A percentile compares a stretch with the other conserved stretches of the same genome.
These are phyloP conservation scores for Rhinocladiella similis DNA, from an alignment of 2,329 filamentous ascomycete species.

Conservation along the genomic window DNA sequence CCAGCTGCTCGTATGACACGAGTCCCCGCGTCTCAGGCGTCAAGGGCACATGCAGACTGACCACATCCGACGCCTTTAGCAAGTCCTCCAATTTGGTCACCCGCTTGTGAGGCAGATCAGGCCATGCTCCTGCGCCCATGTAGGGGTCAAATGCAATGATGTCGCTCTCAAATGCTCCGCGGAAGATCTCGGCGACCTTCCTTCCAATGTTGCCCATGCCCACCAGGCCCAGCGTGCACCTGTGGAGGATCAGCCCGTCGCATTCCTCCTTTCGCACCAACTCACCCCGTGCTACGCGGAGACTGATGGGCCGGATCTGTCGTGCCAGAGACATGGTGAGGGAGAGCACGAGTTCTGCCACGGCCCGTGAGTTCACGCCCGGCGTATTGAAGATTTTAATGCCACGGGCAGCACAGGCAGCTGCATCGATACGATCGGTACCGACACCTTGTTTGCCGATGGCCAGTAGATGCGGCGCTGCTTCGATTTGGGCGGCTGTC, in stretches of 20 bases:
- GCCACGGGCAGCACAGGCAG: background rate
- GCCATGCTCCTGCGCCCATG: constrained; percentile 3
- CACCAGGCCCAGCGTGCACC: no score
- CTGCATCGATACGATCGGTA: background rate
- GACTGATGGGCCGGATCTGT: no score
- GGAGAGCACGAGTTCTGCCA: no score
- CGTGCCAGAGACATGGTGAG: no score
- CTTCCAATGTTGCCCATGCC: no score
- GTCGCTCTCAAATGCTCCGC: no score
- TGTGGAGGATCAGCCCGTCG: no score
- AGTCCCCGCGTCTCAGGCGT: constrained; percentile 36
- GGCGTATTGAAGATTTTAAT: background rate
- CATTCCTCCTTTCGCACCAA: no score
- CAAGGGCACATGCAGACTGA: constrained; percentile 42
- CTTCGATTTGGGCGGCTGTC: background rate
- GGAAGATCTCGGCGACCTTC: no score
- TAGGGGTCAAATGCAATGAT: constrained; percentile 8
- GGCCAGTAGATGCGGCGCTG: background rate
- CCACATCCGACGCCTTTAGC: constrained; percentile 31
- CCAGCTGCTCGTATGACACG: constrained; percentile 35
- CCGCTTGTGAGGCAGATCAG: constrained; percentile 9
- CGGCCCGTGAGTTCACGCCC: background rate
- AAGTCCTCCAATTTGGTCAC: constrained; percentile 8
- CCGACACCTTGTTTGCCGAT: background rate
- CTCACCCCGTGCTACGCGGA: no score